These are phyloP conservation scores for Emergomyces orientalis DNA, from an alignment of 2,329 filamentous ascomycete species.

Conservation along the genomic window DNA sequence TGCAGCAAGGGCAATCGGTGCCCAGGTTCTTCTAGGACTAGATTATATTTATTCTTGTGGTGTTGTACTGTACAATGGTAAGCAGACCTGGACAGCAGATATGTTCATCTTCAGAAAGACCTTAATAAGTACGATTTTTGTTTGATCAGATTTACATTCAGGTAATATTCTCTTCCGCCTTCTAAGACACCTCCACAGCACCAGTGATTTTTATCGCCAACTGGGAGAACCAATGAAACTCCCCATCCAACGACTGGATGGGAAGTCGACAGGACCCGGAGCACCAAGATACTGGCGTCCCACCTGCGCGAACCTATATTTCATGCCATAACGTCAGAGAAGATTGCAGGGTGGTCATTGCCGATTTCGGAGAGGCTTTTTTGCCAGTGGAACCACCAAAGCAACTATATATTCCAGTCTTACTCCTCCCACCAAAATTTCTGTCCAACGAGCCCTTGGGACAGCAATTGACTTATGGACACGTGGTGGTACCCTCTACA, in stretches of 20 bases:
- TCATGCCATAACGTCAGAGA: too few species aligned
- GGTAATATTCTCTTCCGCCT: not conserved
- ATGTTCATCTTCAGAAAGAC: not conserved
- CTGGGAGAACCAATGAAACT: not conserved
- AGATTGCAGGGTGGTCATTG: too few species aligned
- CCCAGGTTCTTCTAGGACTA: not conserved
- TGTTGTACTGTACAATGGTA: not conserved
- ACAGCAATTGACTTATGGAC: too few species aligned
- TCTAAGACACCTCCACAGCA: not conserved
- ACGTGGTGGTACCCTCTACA: too few species aligned
- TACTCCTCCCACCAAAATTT: too few species aligned
- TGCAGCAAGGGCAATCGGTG: not conserved
- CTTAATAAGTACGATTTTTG: not conserved
- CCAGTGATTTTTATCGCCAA: not conserved
- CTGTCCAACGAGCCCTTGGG: too few species aligned
- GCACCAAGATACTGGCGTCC: too few species aligned
- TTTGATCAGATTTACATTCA: not conserved
- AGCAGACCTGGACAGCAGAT: not conserved
- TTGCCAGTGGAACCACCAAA: too few species aligned
- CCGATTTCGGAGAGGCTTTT: too few species aligned
- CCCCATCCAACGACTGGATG: not conserved
- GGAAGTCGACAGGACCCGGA: conserved; percentile 6
- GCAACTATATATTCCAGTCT: too few species aligned
- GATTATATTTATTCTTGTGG: not conserved
- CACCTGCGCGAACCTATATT: too few species aligned